These are phyloP conservation scores for Pichia kluyveri DNA, from an alignment of 805 yeast species.

Conservation along the genomic window DNA sequence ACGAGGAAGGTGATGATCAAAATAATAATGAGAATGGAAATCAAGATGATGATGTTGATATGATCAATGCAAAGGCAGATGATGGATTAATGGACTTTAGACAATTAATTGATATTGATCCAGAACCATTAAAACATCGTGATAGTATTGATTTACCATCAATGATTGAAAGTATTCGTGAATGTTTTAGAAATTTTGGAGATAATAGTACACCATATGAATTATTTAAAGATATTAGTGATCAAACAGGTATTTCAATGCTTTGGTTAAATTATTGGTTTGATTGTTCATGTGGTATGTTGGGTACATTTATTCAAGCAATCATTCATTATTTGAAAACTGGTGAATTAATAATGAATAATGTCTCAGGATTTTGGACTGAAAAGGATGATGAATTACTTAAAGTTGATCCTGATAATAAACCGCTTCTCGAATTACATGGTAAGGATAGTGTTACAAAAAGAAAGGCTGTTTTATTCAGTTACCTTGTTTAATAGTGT, in stretches of 20 bases:
- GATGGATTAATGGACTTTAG: constrained; percentile 13
- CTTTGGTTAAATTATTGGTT: constrained; percentile 27
- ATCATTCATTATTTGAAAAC: constrained; percentile 22
- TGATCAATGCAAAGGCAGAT: constrained; percentile 9
- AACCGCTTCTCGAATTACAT: constrained; percentile 20
- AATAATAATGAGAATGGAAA: not conserved
- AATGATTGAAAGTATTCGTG: constrained; percentile 17
- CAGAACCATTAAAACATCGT: constrained; percentile 23
- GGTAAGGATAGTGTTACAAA: constrained; percentile 24
- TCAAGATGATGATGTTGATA: constrained; percentile 3
- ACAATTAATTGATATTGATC: constrained; percentile 19
- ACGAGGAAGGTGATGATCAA: not conserved
- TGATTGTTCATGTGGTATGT: constrained; percentile 27
- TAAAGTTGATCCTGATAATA: constrained; percentile 15
- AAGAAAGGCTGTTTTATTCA: constrained; percentile 23
- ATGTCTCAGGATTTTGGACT: constrained; percentile 25
- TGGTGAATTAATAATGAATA: constrained; percentile 20
- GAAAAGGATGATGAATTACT: constrained; percentile 24
- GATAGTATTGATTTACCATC: constrained; percentile 14
- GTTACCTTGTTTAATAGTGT: not conserved
- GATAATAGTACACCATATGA: constrained; percentile 21
- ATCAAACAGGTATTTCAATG: constrained; percentile 22
- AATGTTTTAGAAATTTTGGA: constrained; percentile 19
- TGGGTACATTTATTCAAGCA: constrained; percentile 22
- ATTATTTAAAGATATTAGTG: constrained; percentile 21